Percentiles rank a stretch among this genome's conserved stretches.
phyloP scores from a whole-genome alignment of 2,329 filamentous ascomycete genomes.

The Tolypocladium sp. region DNA sequence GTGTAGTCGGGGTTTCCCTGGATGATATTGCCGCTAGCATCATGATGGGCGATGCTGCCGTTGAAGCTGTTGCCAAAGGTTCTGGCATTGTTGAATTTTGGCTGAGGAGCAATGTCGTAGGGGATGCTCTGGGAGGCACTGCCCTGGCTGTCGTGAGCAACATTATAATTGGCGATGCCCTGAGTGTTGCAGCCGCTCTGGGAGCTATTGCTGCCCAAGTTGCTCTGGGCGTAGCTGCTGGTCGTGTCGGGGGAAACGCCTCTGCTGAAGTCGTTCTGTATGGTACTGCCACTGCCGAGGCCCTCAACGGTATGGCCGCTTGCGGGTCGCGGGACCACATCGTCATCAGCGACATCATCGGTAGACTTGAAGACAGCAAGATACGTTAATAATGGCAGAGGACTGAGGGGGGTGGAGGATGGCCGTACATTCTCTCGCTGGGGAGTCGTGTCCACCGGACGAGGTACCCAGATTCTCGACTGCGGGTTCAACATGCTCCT shows the following conservation, averaged over 20 bases:
- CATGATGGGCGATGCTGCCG: not conserved
- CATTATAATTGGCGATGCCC: not conserved
- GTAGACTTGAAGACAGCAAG: not conserved
- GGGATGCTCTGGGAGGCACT: too few relatives aligned
- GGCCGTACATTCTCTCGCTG: not conserved
- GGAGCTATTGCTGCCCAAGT: not conserved
- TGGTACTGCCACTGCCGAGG: not conserved
- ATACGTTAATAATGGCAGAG: not conserved
- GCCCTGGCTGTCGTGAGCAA: not conserved
- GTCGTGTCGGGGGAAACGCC: not conserved
- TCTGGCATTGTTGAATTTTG: too few relatives aligned
- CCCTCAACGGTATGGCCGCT: not conserved
- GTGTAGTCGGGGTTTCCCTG: not conserved
- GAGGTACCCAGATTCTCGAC: not conserved
- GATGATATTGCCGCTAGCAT: not conserved
- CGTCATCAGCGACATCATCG: not conserved
- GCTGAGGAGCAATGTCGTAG: too few relatives aligned
- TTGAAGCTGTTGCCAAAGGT: not conserved
- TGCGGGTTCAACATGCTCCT: not conserved
- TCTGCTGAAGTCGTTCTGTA: not conserved
- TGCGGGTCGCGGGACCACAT: not conserved
- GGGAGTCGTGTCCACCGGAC: not conserved
- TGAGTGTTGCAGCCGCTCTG: not conserved
- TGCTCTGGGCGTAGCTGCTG: not conserved
- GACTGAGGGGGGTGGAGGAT: not conserved